Evolutionary conservation across 2,329 filamentous ascomycete species (phyloP).

Genomic region (Trichoderma sp.): DNA sequence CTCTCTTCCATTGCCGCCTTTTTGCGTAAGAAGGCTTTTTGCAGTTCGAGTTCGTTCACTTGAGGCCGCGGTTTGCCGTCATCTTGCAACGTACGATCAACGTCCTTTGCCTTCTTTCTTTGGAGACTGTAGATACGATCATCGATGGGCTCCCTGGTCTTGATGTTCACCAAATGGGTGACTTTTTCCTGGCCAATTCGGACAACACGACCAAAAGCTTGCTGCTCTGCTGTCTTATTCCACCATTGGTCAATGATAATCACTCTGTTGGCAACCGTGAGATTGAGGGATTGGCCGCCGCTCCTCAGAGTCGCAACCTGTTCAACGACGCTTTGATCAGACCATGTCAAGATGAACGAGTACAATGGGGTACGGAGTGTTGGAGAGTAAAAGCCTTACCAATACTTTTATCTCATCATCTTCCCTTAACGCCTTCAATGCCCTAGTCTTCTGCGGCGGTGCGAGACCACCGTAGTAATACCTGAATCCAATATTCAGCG

Average conservation of each 20-base stretch:
- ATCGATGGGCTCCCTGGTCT: not conserved
- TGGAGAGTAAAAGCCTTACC: not conserved
- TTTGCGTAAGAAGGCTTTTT: not conserved
- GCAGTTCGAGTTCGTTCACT: conserved; percentile 6
- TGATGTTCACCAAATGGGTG: not conserved
- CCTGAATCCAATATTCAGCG: not conserved
- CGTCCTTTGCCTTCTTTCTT: not conserved
- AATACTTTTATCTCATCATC: not conserved
- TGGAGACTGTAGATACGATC: not conserved
- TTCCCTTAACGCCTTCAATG: not conserved
- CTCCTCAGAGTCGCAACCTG: conserved; percentile 29
- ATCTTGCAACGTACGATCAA: conserved; percentile 4
- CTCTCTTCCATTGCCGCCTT: not conserved
- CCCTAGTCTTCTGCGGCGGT: not conserved
- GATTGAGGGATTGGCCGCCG: conserved; percentile 40
- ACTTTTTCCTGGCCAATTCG: conserved; percentile 48
- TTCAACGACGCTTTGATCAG: not conserved
- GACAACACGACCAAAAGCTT: conserved; percentile 58
- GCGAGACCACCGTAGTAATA: not conserved
- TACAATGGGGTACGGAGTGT: too few relatives aligned
- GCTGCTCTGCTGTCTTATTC: conserved; percentile 60
- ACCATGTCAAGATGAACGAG: too few relatives aligned
- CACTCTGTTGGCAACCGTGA: conserved; percentile 47
- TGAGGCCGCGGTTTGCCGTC: not conserved
- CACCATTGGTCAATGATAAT: conserved; percentile 58